These are phyloP conservation scores for Fusarium albosuccineum DNA, from an alignment of 2,329 filamentous ascomycete genomes.

Conservation along the genomic window DNA sequence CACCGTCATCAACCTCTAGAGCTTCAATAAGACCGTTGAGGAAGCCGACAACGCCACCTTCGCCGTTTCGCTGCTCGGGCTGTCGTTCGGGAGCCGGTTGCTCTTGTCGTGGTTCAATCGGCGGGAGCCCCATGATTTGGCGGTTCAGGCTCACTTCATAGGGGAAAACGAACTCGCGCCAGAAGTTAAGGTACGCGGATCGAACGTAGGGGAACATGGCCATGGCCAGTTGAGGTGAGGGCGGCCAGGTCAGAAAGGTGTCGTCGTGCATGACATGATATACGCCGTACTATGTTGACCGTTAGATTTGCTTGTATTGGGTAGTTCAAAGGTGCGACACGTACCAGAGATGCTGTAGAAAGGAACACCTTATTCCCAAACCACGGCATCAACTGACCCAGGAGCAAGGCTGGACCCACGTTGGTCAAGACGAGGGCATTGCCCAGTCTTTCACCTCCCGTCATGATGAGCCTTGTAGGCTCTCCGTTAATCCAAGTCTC, in stretches of 20 bases:
- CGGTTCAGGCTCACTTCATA: constrained; percentile 64
- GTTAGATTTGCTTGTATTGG: constrained; percentile 6
- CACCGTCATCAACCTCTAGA: constrained; percentile 52
- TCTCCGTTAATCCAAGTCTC: constrained; percentile 48
- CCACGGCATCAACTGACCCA: constrained; percentile 59
- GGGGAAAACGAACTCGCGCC: constrained; percentile 59
- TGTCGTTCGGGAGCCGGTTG: constrained; percentile 28
- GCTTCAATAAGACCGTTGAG: constrained; percentile 55
- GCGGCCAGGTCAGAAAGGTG: constrained; percentile 65
- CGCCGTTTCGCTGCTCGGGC: constrained; percentile 39
- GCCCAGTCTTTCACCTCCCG: constrained; percentile 48
- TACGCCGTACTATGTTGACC: constrained; percentile 59
- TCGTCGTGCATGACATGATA: constrained; percentile 60
- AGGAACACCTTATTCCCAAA: constrained; percentile 58
- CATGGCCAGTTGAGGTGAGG: constrained; percentile 65
- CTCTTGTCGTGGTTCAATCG: constrained; percentile 44
- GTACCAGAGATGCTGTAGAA: constrained; percentile 58
- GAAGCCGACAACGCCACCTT: constrained; percentile 52
- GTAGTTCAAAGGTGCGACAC: constrained; percentile 24
- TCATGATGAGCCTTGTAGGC: constrained; percentile 36
- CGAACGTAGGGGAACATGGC: constrained; percentile 62
- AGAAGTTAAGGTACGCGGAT: constrained; percentile 61
- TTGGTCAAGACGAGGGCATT: constrained; percentile 57
- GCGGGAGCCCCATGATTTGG: constrained; percentile 57
- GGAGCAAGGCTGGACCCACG: constrained; percentile 61